Base-by-base conservation (phyloP, 2,329 filamentous ascomycete species). In the Xylariaceae sp. region DNA sequence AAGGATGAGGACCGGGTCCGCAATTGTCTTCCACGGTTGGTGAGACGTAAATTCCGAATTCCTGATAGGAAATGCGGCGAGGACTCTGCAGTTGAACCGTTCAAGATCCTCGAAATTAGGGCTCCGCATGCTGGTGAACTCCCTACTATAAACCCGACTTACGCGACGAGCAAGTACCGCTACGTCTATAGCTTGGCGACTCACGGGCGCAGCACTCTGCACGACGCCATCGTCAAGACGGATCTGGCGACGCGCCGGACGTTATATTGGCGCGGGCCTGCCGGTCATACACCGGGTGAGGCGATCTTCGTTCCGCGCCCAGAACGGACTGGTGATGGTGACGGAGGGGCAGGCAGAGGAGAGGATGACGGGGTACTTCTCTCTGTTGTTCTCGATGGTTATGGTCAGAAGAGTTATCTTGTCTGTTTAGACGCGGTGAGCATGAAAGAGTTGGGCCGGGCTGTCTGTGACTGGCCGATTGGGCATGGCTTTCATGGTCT, bases 231-330 rank as follows among this genome's bases (percentile, higher is more conserved):
- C 26, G 76, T 78, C 60, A 89, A 89, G 69, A 85, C 82, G 16
- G 85, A 90, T 63, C 73, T 81, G 3, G 61, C 71, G 9, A 84
- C 79, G 0, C 71, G 77, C 10, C 73, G 75, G 26, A 72, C 74
- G 0, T 56, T 78, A 3, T 72, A 79, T 55, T 89, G 86, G 86
- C 74, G 78, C 10, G 74, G 74, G 0, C 73, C 74, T 0, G 66
- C 71, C 1, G 83, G 79, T 0, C 84, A 89, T 61, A 85, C 83
- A 0, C 86, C 87, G 0, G 81, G 86, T 1, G 87, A 89, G 67
- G 75, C 85, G 0, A 82, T 89, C 30, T 89, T 89, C 57, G 74
- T 90, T 1, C 71, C 78, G 1, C 70, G 76, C 30, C 80, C 80
- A 0, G 66, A 65, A 10, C n/a, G n/a, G n/a, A n/a, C n/a, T n/a